phyloP scores from a whole-genome alignment of 768 basidiomycete species.

The Russula sp. region DNA sequence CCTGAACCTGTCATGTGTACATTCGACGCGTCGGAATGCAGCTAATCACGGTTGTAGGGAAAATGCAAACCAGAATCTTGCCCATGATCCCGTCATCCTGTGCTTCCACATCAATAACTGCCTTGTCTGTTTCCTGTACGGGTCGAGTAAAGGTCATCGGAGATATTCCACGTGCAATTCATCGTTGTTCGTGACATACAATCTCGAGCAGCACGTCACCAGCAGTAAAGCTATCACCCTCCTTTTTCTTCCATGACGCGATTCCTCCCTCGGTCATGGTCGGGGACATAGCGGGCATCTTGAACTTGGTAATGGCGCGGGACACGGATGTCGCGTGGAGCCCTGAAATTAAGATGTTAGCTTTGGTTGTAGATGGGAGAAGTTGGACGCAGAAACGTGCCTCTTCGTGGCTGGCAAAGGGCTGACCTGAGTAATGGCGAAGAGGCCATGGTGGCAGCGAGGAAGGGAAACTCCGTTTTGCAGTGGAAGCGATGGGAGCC shows the following conservation, averaged over 20 bases:
- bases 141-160: slow-evolving; percentile 7
- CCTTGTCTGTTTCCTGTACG: slow-evolving; percentile 87
- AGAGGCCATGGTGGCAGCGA: slow-evolving; percentile 10
- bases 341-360: slow-evolving; percentile 38
- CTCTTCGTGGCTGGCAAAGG: slow-evolving; percentile 16
- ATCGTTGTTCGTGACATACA: slow-evolving; percentile 46
- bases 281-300: slow-evolving; percentile 97
- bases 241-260: slow-evolving; percentile 83
- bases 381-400: neutral
- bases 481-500: neutral
- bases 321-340: slow-evolving; percentile 53
- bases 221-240: slow-evolving; percentile 72
- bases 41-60: neutral
- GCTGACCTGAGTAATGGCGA: slow-evolving; percentile 16
- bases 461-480: neutral
- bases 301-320: slow-evolving; percentile 66
- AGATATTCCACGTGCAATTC: neutral
- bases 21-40: neutral
- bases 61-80: slow-evolving; percentile 76
- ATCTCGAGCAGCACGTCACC: slow-evolving; percentile 91
- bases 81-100: slow-evolving; percentile 95
- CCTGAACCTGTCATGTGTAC: slow-evolving; percentile 48
- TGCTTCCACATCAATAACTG: slow-evolving; percentile 97
- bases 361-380: neutral
- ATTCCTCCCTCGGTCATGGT: slow-evolving; percentile 97